These are phyloP conservation scores for Calonectria pauciramosa DNA, from an alignment of 2,329 filamentous ascomycete genomes.

Conservation along the genomic window DNA sequence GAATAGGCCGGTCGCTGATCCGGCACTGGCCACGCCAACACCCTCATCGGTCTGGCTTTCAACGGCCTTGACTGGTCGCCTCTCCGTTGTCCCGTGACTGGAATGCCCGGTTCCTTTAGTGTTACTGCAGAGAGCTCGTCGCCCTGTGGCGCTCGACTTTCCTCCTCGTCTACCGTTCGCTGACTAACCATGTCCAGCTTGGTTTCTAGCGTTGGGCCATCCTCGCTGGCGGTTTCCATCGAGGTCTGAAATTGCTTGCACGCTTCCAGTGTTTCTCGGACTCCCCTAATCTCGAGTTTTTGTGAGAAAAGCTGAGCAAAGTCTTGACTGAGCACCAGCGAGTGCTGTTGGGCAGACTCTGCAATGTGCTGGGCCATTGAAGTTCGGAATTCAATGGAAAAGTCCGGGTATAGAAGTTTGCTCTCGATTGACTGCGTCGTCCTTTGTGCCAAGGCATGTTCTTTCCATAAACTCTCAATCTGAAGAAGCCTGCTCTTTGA, in stretches of 20 bases:
- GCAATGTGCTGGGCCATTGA: slow-evolving; percentile 49
- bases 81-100: slow-evolving; percentile 1
- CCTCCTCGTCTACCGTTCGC: not conserved
- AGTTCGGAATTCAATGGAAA: slow-evolving; percentile 45
- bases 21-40: slow-evolving; percentile 36
- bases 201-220: not conserved
- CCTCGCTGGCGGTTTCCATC: not conserved
- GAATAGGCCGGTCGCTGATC: slow-evolving; percentile 32
- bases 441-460: slow-evolving; percentile 47
- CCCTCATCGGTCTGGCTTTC: slow-evolving; percentile 28
- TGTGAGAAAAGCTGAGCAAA: slow-evolving; percentile 27
- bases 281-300: slow-evolving; percentile 12
- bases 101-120: not conserved
- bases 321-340: slow-evolving; percentile 42
- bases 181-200: not conserved
- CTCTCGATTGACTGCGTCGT: slow-evolving; percentile 51
- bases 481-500: slow-evolving; percentile 48
- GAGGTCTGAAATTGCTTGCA: slow-evolving; percentile 30
- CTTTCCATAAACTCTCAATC: slow-evolving; percentile 52
- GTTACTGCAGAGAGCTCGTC: slow-evolving; percentile 10
- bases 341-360: slow-evolving; percentile 34
- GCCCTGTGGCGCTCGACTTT: not conserved
- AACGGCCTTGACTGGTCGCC: slow-evolving; percentile 18
- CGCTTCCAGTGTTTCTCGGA: slow-evolving; percentile 20
- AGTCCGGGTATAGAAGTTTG: slow-evolving; percentile 50